Evolutionary conservation across 2,329 filamentous ascomycete species (phyloP), one percentile per base, ranked within the genome.

Genomic region (Volutella citrinella): DNA sequence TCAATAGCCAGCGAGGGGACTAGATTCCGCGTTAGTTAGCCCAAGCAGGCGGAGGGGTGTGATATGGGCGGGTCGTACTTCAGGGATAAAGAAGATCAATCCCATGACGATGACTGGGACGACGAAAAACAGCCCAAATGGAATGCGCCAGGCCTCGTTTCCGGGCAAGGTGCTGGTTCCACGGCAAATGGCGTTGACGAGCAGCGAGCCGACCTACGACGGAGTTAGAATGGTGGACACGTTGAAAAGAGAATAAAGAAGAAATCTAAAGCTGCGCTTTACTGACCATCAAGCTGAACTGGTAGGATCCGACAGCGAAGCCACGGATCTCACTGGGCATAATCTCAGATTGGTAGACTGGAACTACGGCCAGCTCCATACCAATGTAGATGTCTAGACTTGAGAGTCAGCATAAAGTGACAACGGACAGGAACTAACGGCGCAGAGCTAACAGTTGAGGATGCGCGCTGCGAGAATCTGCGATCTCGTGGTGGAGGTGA

Each of bases 281-380:
- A n/a, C n/a, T n/a, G n/a, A n/a, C n/a, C n/a, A n/a, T n/a, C n/a
- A 62, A 38, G 16, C 53, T 54, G 6, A 60, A 36, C 26, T 63
- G 59, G 36, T 64, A 65, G 1, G 59, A 53, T 8, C 55, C 56
- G 4, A 64, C 60, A 14, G 51, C 40, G 6, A 40, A 32, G 2
- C 47, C 45, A 3, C 55, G 57, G 2, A 54, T 49, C 25, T 31
- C 31, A 9, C 22, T 18, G 10, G 31, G 29, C 28, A 34, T 34
- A 20, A 59, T 52, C 27, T 62, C 58, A 7, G 57, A 53, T 30
- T 59, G 55, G 22, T 48, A 54, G 6, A 56, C 45, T 1, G 60
- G 62, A 5, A 61, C 53, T 10, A 40, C 36, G 4, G 40, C 29
- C 17, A 43, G 27, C 17, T 43, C 40, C 36, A 43, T 43, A 24